Percentiles rank a stretch among this genome's conserved stretches.
phyloP scores from a whole-genome alignment of 257 asterid genomes.

The Parsonsia alboflavescens region DNA sequence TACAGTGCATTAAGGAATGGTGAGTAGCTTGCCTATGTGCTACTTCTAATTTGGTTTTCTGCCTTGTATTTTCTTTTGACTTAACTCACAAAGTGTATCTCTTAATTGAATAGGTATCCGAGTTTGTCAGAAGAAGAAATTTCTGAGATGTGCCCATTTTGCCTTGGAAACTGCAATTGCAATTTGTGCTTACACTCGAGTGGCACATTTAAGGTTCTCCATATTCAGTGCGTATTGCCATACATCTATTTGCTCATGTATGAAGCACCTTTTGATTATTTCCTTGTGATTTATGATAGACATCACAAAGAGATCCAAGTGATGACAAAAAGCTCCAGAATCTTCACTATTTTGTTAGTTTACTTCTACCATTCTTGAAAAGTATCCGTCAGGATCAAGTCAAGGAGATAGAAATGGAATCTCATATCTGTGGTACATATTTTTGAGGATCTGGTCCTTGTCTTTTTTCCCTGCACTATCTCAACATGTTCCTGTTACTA shows the following conservation, averaged over 20 bases:
- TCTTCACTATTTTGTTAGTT: conserved; percentile 52
- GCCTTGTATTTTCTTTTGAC: background rate
- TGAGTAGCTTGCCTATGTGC: conserved; percentile 21
- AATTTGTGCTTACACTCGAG: conserved; percentile 66
- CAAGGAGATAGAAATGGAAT: conserved; percentile 56
- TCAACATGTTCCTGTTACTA: conserved; percentile 1
- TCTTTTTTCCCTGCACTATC: background rate
- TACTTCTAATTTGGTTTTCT: background rate
- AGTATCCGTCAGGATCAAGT: conserved; percentile 59
- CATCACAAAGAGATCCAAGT: conserved; percentile 48
- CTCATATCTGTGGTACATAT: conserved; percentile 48
- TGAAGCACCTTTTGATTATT: conserved; percentile 23
- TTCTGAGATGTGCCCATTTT: conserved; percentile 65
- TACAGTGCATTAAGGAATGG: conserved; percentile 77
- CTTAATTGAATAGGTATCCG: conserved; percentile 55
- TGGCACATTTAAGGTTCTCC: conserved; percentile 49
- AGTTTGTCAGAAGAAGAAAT: conserved; percentile 48
- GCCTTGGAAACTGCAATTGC: conserved; percentile 83
- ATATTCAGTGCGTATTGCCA: conserved; percentile 13
- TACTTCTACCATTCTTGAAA: conserved; percentile 60
- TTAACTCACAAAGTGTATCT: conserved; percentile 2
- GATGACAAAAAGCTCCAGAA: conserved; percentile 50
- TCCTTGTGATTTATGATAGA: conserved; percentile 30
- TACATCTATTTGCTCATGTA: conserved; percentile 5
- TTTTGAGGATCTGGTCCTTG: background rate